Conservation (phyloP, 31 red algal genomes). For the Asparagopsis taxiformis region DNA sequence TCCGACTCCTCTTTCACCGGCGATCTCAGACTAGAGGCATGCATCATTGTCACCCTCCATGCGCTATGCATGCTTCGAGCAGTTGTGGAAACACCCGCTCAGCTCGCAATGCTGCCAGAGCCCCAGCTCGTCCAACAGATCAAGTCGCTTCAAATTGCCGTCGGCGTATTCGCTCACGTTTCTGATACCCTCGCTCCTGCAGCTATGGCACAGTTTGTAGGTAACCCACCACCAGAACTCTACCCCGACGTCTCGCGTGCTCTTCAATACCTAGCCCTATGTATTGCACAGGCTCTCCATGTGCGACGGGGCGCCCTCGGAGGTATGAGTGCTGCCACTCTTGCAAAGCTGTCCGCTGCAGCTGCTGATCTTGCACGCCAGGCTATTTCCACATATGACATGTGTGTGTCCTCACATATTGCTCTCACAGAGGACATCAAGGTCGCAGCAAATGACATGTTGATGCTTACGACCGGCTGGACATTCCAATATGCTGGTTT, state of each 20-base stretch:
- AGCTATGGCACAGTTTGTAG: constrained; percentile 2
- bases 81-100: background rate
- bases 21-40: constrained; percentile 17
- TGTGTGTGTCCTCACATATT: background rate
- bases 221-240: constrained; percentile 22
- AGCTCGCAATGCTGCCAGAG: constrained; percentile 6
- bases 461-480: constrained; percentile 8
- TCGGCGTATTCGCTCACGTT: constrained; percentile 16
- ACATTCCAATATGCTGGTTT: background rate
- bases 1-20: background rate
- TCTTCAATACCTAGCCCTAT: background rate
- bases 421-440: background rate
- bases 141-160: constrained; percentile 11
- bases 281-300: constrained; percentile 21
- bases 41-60: constrained; percentile 3
- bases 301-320: constrained; percentile 9
- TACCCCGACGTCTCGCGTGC: background rate
- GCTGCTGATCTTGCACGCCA: constrained; percentile 6
- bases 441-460: background rate
- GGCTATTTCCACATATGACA: background rate
- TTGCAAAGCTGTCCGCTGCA: constrained; percentile 9
- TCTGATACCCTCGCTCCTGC: constrained; percentile 5
- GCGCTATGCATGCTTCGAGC: constrained; percentile 4
- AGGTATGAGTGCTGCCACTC: constrained; percentile 1
- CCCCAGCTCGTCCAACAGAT: constrained; percentile 7